Evolutionary conservation across 139 green algal genomes (phyloP).

Genomic region (Coccomyxa sp.): DNA sequence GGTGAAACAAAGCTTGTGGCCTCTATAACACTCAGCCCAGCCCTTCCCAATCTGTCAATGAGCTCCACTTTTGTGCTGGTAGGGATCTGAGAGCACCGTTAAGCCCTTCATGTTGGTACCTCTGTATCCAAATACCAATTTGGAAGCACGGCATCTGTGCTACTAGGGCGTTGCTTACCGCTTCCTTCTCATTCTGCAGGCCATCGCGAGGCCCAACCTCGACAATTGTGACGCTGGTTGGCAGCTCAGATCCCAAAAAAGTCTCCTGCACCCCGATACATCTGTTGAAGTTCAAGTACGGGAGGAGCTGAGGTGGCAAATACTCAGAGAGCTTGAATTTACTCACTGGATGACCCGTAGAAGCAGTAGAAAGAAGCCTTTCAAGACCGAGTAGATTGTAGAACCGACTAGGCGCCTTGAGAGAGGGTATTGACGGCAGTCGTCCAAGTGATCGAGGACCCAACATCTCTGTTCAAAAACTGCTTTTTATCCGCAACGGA

Average conservation of each 20-base stretch:
- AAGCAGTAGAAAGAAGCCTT: too few species aligned
- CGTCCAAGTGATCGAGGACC: too few species aligned
- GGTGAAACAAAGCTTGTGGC: conserved; percentile 86
- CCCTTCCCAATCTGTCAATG: conserved; percentile 56
- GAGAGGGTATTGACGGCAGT: too few species aligned
- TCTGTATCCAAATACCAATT: neutral
- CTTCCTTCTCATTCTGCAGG: conserved; percentile 79
- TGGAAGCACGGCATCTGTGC: neutral
- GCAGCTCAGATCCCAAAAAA: conserved; percentile 29
- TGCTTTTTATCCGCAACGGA: too few species aligned
- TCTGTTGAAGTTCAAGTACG: neutral
- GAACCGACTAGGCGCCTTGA: too few species aligned
- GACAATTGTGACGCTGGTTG: conserved; percentile 53
- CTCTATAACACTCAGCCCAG: conserved; percentile 69
- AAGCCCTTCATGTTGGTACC: neutral
- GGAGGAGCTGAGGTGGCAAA: neutral
- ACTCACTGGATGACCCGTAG: too few species aligned
- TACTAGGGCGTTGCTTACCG: neutral
- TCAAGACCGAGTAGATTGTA: too few species aligned
- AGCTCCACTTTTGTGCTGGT: conserved; percentile 70
- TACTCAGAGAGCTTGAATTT: too few species aligned
- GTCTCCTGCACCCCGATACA: too few species aligned
- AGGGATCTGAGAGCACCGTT: conserved; percentile 29
- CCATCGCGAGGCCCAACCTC: conserved; percentile 85
- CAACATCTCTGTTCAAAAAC: too few species aligned